Conservation (phyloP, 75 land plant genomes). For the Pseudotsuga menziesii region DNA sequence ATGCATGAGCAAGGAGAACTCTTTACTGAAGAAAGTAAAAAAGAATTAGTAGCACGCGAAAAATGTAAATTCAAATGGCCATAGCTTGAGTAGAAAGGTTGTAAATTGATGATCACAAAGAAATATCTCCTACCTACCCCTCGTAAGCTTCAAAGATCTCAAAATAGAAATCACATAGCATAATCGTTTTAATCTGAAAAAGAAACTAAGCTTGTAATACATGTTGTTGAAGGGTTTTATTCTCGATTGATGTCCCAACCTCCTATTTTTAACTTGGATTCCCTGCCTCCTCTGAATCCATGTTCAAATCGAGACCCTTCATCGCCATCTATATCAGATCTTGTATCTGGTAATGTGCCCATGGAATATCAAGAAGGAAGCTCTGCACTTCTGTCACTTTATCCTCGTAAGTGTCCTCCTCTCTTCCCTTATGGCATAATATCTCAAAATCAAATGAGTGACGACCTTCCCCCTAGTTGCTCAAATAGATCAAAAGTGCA, state of each 20-base stretch:
- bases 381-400: conserved; percentile 22
- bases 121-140: too few relatives aligned
- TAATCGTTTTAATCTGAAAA: too few relatives aligned
- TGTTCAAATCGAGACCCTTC: conserved; percentile 28
- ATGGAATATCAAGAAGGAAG: conserved; percentile 58
- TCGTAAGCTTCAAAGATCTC: too few relatives aligned
- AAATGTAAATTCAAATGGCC: too few relatives aligned
- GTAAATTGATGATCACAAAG: too few relatives aligned
- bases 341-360: conserved; percentile 32
- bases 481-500: conserved; percentile 13
- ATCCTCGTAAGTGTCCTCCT: conserved; percentile 24
- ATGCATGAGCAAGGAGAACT: too few relatives aligned
- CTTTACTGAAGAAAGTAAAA: too few relatives aligned
- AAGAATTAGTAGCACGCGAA: too few relatives aligned
- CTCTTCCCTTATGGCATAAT: conserved; percentile 6
- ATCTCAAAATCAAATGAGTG: conserved; percentile 22
- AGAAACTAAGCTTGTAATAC: too few relatives aligned
- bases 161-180: too few relatives aligned
- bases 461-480: conserved; percentile 60
- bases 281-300: conserved; percentile 57
- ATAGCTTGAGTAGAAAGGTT: too few relatives aligned
- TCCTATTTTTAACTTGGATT: conserved; percentile 45
- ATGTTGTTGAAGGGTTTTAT: too few relatives aligned
- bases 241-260: conserved; percentile 54
- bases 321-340: conserved; percentile 21